A percentile compares a stretch with the other conserved stretches of the same genome.
Conservation (phyloP, 2,329 filamentous ascomycete genomes). For the Pleomassaria siparia region DNA sequence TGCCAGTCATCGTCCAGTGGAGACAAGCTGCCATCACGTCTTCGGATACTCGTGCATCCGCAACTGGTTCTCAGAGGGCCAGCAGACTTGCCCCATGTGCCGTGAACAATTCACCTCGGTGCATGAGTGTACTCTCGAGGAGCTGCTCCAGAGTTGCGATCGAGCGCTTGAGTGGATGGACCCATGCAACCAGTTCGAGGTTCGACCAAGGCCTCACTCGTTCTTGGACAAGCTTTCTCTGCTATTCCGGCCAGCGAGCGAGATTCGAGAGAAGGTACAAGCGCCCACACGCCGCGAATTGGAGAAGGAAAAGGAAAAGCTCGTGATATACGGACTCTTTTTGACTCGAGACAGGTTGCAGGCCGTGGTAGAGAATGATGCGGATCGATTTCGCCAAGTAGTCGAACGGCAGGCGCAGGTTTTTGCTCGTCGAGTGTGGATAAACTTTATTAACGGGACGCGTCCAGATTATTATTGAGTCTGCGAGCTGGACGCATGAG, state of each 20-base stretch:
- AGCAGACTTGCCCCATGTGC: slow-evolving; percentile 5
- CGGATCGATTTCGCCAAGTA: not conserved
- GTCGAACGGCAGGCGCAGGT: slow-evolving; percentile 4
- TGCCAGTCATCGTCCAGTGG: slow-evolving; percentile 6
- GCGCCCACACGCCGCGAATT: not conserved
- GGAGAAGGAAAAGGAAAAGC: not conserved
- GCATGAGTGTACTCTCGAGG: not conserved
- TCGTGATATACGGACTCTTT: not conserved
- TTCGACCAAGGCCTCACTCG: slow-evolving; percentile 2
- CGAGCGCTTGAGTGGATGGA: slow-evolving; percentile 2
- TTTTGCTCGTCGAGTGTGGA: not conserved
- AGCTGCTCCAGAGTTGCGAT: slow-evolving; percentile 4
- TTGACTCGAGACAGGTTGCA: slow-evolving; percentile 9
- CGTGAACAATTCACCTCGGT: not conserved
- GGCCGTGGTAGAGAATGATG: slow-evolving; percentile 6
- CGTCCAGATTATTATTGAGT: too few species aligned
- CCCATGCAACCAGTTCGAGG: not conserved
- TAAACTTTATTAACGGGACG: not conserved
- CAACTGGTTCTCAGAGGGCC: not conserved
- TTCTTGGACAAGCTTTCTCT: slow-evolving; percentile 3
- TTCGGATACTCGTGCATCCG: slow-evolving; percentile 6
- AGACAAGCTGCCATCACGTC: slow-evolving; percentile 6
- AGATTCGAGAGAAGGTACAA: not conserved
- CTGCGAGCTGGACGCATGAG: too few species aligned
- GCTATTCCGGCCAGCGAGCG: slow-evolving; percentile 3